Evolutionary conservation across 2,329 filamentous ascomycete species (phyloP).

Genomic region (Stachybotrys chartarum): DNA sequence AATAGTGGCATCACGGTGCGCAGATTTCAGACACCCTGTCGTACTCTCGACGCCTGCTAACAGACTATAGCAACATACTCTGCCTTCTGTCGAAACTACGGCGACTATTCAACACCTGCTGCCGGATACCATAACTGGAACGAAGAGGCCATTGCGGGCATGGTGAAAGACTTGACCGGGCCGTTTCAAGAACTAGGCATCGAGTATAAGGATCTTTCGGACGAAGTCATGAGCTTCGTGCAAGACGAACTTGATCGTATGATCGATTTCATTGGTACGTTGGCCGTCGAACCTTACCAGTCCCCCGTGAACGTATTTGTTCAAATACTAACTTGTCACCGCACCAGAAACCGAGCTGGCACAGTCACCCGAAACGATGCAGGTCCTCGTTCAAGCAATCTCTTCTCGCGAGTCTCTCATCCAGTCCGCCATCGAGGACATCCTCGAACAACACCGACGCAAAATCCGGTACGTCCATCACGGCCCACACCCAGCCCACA

Average conservation of each 20-base stretch:
- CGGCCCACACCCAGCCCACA: neutral
- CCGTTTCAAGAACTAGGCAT: constrained; percentile 22
- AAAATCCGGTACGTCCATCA: neutral
- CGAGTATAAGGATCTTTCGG: neutral
- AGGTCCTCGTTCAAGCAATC: neutral
- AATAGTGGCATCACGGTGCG: constrained; percentile 20
- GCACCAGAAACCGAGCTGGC: neutral
- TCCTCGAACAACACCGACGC: neutral
- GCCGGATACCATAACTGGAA: constrained; percentile 34
- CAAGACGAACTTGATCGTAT: neutral
- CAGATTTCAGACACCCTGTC: neutral
- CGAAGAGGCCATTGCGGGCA: constrained; percentile 28
- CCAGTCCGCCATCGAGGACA: neutral
- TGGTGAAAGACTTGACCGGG: constrained; percentile 23
- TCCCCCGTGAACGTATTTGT: neutral
- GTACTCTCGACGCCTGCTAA: neutral
- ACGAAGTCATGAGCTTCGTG: neutral
- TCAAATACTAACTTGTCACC: neutral
- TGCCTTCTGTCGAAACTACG: constrained; percentile 35
- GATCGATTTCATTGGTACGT: neutral
- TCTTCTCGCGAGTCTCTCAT: neutral
- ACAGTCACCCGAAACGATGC: neutral
- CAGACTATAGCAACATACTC: constrained; percentile 21
- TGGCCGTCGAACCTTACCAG: neutral
- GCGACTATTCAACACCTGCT: constrained; percentile 21